Base-by-base conservation (phyloP, 2,329 filamentous ascomycete genomes). In the Pyrenochaeta sp. region DNA sequence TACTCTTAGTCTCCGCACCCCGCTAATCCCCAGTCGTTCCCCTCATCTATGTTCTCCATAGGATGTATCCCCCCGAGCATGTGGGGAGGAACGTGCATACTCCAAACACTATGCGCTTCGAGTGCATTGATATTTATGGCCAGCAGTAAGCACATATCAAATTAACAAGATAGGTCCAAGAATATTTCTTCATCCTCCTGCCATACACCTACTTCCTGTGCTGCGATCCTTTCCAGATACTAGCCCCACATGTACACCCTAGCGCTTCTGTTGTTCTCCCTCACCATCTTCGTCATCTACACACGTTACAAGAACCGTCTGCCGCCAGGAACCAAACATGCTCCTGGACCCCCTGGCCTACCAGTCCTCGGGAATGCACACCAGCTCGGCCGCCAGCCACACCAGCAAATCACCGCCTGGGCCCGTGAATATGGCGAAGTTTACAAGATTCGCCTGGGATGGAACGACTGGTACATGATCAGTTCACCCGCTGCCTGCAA, bases 391-490 rank as follows among this genome's bases (percentile, higher is more conserved):
- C 44, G 56, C 10, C 59, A 69, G n/a, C 72, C 76, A 10, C 70
- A 75, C 24, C 69, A 67, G 24, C 64, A 72, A 48, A 70, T 77
- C 45, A 65, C 64, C 0, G 47, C 68, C 51, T 82, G 79, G 79
- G 78, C 79, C 0, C 58, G 64, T 2, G 52, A 78, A 50, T 82
- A 81, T 63, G 81, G 81, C 36, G 80, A 83, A n/a, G 52, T 83
- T 4, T 82, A 77, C 69, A 77, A 77, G 54, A 66, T 83, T 19
- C 72, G 75, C 2, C 64, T 82, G 4, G 81, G 81, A 5, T 81
- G 78, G 77, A 74, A 81, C 46, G 75, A 80, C 56, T 83, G 80
- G 79, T 77, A 81, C 19, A 71, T 81, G 56, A 62, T 83, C 28
- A 81, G 80, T 64, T 79, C 67, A 13, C 80, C 81, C 1, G 71